Evolutionary conservation across 2,329 filamentous ascomycete genomes (phyloP).

Genomic region (Arthrobotrys musiformis): DNA sequence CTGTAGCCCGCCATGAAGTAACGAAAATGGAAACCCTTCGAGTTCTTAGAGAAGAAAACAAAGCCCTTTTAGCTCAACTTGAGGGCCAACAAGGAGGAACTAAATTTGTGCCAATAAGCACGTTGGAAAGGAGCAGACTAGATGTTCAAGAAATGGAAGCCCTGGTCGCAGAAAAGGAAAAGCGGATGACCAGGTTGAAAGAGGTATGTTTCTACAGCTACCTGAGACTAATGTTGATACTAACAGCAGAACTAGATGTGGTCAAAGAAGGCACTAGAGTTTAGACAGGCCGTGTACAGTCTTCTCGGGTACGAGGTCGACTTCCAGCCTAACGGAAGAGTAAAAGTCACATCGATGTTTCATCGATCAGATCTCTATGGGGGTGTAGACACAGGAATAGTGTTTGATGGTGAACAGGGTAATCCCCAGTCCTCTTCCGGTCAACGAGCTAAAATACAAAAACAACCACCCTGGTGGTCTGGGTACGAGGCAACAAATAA

Average conservation of each 20-base stretch:
- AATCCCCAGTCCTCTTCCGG: slow-evolving; percentile 58
- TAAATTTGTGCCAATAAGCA: slow-evolving; percentile 78
- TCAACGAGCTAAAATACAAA: slow-evolving; percentile 69
- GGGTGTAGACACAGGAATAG: slow-evolving; percentile 76
- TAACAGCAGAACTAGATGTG: slow-evolving; percentile 70
- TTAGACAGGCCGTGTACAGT: slow-evolving; percentile 91
- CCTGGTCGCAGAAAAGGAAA: slow-evolving; percentile 76
- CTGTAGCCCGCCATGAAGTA: slow-evolving; percentile 84
- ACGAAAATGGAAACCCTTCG: slow-evolving; percentile 83
- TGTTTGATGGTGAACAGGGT: slow-evolving; percentile 63
- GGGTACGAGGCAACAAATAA: no score
- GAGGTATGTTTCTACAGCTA: slow-evolving; percentile 64
- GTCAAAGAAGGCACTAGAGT: slow-evolving; percentile 89
- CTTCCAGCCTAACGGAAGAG: slow-evolving; percentile 96
- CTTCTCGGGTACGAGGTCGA: slow-evolving; percentile 94
- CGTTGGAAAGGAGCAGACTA: slow-evolving; percentile 78
- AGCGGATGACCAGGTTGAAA: slow-evolving; percentile 84
- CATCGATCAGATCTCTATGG: slow-evolving; percentile 70
- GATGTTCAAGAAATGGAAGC: slow-evolving; percentile 78
- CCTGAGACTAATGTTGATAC: not conserved
- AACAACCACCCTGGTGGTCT: no score
- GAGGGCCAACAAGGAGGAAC: slow-evolving; percentile 65
- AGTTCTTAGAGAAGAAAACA: slow-evolving; percentile 83
- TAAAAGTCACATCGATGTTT: slow-evolving; percentile 87
- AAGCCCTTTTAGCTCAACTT: slow-evolving; percentile 80